These are phyloP conservation scores for Cichorium intybus DNA, from an alignment of 140 eudicot species.

Conservation along the genomic window DNA sequence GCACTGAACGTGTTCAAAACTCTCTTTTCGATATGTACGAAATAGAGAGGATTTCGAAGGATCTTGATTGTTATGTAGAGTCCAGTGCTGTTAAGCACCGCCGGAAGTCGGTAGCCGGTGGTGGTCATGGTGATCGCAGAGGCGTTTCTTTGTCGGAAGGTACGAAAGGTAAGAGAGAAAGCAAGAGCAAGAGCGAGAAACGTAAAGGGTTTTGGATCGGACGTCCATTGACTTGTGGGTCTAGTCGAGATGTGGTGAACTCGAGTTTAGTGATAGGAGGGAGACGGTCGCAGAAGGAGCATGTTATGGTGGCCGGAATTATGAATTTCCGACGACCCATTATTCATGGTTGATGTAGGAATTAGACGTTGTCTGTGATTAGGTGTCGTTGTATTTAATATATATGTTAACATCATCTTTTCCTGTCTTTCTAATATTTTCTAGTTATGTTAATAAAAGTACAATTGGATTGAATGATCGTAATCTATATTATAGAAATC, in stretches of 20 bases:
- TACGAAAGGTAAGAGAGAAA: background rate
- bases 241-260: constrained; percentile 34
- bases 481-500: no score
- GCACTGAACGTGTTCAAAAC: constrained; percentile 2
- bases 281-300: background rate
- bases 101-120: background rate
- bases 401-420: background rate
- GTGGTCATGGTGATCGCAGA: constrained; percentile 24
- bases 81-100: constrained; percentile 18
- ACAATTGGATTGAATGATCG: no score
- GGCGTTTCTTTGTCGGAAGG: background rate
- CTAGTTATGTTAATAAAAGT: background rate
- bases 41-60: constrained; percentile 49
- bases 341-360: constrained; percentile 3
- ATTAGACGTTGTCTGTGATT: background rate
- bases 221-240: constrained; percentile 28
- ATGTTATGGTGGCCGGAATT: background rate
- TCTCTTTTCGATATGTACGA: constrained; percentile 63
- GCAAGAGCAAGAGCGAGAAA: constrained; percentile 17
- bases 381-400: background rate
- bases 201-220: constrained; percentile 27
- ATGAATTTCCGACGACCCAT: background rate
- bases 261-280: background rate
- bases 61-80: constrained; percentile 39
- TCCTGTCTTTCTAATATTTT: background rate